These are phyloP conservation scores for Backusella macrospora DNA, from an alignment of 192 early-diverging fungal species.

Conservation along the genomic window DNA sequence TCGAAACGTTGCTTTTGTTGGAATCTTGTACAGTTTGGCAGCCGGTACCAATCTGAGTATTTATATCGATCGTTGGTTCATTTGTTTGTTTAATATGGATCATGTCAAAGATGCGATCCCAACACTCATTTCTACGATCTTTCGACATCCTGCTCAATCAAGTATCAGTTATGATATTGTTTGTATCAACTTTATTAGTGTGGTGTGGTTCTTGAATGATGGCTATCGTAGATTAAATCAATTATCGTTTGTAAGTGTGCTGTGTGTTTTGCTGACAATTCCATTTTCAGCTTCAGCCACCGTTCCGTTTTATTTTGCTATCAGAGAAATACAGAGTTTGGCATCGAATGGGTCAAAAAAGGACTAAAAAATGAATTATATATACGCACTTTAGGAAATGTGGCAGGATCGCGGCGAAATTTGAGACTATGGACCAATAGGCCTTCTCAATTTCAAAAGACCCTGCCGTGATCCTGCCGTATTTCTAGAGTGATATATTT, in stretches of 20 bases:
- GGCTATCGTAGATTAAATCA: background rate
- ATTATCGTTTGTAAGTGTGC: background rate
- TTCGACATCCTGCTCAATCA: constrained; percentile 30
- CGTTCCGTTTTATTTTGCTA: constrained; percentile 36
- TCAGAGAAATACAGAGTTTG: constrained; percentile 10
- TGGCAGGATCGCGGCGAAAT: no score
- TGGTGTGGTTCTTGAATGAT: constrained; percentile 26
- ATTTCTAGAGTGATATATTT: no score
- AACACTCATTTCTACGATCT: constrained; percentile 15
- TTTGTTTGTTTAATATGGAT: background rate
- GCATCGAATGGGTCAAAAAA: background rate
- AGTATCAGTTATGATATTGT: constrained; percentile 38
- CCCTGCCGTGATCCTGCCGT: no score
- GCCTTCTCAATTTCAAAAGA: no score
- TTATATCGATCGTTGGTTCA: constrained; percentile 12
- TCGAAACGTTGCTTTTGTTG: background rate
- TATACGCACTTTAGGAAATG: no score
- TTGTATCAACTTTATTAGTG: constrained; percentile 22
- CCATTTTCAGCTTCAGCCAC: constrained; percentile 26
- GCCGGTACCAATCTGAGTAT: constrained; percentile 29
- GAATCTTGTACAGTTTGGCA: constrained; percentile 17
- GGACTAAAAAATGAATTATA: no score
- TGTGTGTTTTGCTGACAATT: constrained; percentile 8
- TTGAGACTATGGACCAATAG: no score
- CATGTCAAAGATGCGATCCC: background rate